Base-by-base conservation (phyloP, 2,329 filamentous ascomycete genomes). In the Xylariales sp. region DNA sequence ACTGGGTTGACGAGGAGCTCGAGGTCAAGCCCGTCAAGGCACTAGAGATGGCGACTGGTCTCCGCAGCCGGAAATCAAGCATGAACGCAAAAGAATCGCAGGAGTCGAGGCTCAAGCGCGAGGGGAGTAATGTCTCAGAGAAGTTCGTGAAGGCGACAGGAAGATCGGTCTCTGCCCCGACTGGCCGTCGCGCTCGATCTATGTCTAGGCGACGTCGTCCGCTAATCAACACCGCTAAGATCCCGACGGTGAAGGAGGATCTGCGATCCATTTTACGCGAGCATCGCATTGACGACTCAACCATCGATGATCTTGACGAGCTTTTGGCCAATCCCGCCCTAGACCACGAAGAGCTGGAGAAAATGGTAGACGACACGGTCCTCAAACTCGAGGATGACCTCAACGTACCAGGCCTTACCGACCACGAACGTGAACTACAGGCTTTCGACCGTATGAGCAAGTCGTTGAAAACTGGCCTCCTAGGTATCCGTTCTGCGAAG, bases 231-330 rank as follows among this genome's bases (percentile, higher is more conserved):
- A 72, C 76, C 3, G 71, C 71, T 39, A 72, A 66, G 43, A 73
- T 67, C 3, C 69, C 73, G 2, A 75, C 71, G 2, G 76, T 76
- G 40, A 73, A 66, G 41, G 75, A 78, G 43, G 77, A 81, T 48
- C 58, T 80, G 20, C 60, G 69, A 20, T 69, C 74, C 38, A 71
- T 81, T 33, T 67, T 76, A 46, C 66, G 66, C 12, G 62, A 60
- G 32, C 69, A 78, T 50, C 67, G 78, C 40, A 70, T 79, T 19
- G 76, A 80, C 14, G 77, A 80, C 50, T 77, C 74, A 1, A 80
- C 76, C 0, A 56, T 79, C n/a, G 76, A 80, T 35, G 73, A 80
- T 46, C 62, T 80, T 21, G 74, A 74, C 43, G 70, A 73, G 20
- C 60, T 79, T 28, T 52, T 78, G 19, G 55, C 58, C 21, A 62